Conservation (phyloP, 305 asterid genomes). For the Rubia peregrina region DNA sequence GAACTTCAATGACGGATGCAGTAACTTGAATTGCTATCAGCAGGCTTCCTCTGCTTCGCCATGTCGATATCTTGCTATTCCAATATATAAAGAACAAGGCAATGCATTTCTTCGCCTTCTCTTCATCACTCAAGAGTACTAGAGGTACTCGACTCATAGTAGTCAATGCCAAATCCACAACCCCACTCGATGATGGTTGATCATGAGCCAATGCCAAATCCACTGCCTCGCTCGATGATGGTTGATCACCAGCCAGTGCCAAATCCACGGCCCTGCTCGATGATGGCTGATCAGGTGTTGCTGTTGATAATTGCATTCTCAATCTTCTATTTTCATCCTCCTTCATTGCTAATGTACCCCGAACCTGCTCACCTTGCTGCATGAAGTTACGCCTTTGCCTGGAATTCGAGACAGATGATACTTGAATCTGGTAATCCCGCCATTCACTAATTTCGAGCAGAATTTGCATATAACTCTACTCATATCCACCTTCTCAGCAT, state of each 20-base stretch:
- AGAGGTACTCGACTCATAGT: conserved; percentile 39
- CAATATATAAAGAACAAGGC: conserved; percentile 57
- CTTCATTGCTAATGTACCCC: conserved; percentile 57
- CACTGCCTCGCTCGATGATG: no score
- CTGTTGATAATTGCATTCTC: no score
- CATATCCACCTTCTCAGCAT: conserved; percentile 82
- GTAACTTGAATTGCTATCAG: conserved; percentile 66
- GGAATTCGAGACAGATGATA: conserved; percentile 87
- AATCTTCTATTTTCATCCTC: conserved; percentile 34
- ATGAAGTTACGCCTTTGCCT: conserved; percentile 91
- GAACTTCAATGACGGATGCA: conserved; percentile 70
- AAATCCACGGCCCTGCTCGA: conserved; percentile 19
- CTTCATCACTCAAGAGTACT: conserved; percentile 40
- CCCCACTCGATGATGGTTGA: no score
- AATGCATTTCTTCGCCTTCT: conserved; percentile 64
- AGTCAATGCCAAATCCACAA: conserved; percentile 24
- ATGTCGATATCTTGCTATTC: conserved; percentile 52
- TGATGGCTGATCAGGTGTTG: conserved; percentile 13
- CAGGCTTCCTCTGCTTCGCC: conserved; percentile 83
- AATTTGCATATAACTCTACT: conserved; percentile 87
- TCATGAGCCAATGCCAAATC: no score
- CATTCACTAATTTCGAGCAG: conserved; percentile 76
- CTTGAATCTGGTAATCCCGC: conserved; percentile 86
- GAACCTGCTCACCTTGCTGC: conserved; percentile 86
- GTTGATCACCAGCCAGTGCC: no score